Percentiles rank a stretch among this genome's conserved stretches.
Conservation (phyloP, 192 early-diverging fungal genomes). For the Coemansia sp. region DNA sequence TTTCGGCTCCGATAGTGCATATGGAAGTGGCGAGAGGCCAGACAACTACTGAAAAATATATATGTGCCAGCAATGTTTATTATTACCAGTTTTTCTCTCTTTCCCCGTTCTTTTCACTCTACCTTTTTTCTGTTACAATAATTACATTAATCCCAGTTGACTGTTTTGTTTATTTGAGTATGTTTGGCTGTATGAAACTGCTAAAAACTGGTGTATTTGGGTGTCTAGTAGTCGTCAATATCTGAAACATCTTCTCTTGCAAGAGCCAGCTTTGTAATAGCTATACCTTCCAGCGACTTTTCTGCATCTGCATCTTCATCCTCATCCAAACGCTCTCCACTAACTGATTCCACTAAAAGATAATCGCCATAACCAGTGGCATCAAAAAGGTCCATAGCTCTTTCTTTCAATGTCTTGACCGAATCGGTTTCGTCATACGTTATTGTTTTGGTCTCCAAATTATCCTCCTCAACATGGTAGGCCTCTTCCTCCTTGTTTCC, state of each 20-base stretch:
- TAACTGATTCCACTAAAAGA: background rate
- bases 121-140: constrained; percentile 4
- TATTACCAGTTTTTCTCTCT: background rate
- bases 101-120: background rate
- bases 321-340: background rate
- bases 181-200: too few species aligned
- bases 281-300: too few species aligned
- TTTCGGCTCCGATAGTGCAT: constrained; percentile 9
- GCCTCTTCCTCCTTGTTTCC: too few species aligned
- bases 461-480: background rate
- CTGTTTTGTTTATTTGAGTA: too few species aligned
- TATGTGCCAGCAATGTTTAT: constrained; percentile 1
- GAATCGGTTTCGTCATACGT: background rate
- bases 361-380: background rate
- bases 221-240: too few species aligned
- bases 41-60: background rate
- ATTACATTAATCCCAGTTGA: background rate
- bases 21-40: constrained; percentile 21
- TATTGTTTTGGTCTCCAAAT: background rate
- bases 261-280: too few species aligned
- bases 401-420: background rate
- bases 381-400: background rate
- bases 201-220: background rate
- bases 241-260: too few species aligned
- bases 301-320: too few species aligned